Conservation (phyloP, 441 rosid genomes). For the Eugenia klotzschiana region DNA sequence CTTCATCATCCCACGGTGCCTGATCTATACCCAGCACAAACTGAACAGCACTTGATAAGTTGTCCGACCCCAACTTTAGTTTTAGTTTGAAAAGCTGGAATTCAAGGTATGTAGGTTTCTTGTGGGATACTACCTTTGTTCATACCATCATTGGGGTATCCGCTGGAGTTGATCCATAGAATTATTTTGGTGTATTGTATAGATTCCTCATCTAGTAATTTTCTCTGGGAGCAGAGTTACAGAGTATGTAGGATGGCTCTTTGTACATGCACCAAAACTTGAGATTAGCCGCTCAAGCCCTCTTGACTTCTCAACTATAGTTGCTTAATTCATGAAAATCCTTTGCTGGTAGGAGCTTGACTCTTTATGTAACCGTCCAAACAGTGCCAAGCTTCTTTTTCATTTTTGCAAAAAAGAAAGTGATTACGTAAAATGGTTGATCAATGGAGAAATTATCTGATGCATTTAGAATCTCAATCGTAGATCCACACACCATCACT, state of each 20-base stretch:
- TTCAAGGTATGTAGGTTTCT: no score
- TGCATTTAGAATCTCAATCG: not conserved
- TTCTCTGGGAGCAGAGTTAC: fast-evolving
- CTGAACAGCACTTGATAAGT: no score
- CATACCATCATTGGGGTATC: no score
- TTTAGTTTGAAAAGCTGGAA: no score
- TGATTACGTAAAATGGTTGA: not conserved
- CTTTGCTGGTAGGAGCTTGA: not conserved
- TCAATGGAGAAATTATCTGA: not conserved
- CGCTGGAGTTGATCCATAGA: no score
- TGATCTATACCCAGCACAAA: no score
- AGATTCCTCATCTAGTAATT: not conserved
- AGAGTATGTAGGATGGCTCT: not conserved
- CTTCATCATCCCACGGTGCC: no score
- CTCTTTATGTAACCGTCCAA: not conserved
- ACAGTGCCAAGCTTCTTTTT: not conserved
- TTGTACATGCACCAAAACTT: not conserved
- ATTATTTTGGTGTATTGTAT: not conserved
- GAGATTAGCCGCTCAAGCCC: not conserved
- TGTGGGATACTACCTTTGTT: no score
- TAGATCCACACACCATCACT: no score
- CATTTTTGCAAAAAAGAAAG: not conserved
- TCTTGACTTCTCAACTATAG: not conserved
- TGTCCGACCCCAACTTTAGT: no score
- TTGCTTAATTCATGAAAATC: not conserved